Evolutionary conservation across 352 stramenopile genomes (phyloP).

Genomic region (Pythium aquatile): DNA sequence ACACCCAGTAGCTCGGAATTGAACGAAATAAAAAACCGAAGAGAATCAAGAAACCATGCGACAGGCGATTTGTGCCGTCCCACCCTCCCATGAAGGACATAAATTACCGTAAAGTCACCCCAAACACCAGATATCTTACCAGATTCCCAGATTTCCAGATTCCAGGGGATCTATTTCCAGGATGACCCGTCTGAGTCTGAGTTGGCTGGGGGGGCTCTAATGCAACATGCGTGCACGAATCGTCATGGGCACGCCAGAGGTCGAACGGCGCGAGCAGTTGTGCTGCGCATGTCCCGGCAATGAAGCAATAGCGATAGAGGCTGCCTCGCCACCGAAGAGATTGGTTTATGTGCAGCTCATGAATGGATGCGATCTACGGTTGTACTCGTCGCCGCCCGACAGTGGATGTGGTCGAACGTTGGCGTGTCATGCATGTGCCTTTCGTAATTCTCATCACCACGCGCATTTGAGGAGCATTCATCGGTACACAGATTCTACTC

Average conservation of each 20-base stretch:
- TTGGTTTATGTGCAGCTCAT: too few species aligned
- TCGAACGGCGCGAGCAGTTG: not conserved
- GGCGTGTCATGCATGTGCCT: too few species aligned
- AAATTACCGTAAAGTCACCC: conserved; percentile 14
- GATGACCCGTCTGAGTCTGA: conserved; percentile 11
- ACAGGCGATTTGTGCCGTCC: conserved; percentile 12
- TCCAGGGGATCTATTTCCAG: conserved; percentile 20
- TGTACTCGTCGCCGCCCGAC: too few species aligned
- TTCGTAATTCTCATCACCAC: too few species aligned
- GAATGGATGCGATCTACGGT: too few species aligned
- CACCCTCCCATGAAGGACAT: conserved; percentile 1
- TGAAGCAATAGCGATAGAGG: too few species aligned
- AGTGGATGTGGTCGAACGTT: too few species aligned
- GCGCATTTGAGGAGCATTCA: too few species aligned
- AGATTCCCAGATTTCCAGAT: conserved; percentile 22
- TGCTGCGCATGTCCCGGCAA: too few species aligned
- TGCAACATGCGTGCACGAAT: conserved; percentile 1
- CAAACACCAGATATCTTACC: conserved; percentile 18
- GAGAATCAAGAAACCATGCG: conserved; percentile 23
- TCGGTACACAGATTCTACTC: too few species aligned
- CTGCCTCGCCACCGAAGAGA: too few species aligned
- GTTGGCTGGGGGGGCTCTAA: not conserved
- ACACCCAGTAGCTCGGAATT: not conserved
- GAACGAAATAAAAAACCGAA: conserved; percentile 29
- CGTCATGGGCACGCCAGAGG: conserved; percentile 5